Base-by-base conservation (phyloP, 2,329 filamentous ascomycete genomes). In the Cercospora brassicicola region DNA sequence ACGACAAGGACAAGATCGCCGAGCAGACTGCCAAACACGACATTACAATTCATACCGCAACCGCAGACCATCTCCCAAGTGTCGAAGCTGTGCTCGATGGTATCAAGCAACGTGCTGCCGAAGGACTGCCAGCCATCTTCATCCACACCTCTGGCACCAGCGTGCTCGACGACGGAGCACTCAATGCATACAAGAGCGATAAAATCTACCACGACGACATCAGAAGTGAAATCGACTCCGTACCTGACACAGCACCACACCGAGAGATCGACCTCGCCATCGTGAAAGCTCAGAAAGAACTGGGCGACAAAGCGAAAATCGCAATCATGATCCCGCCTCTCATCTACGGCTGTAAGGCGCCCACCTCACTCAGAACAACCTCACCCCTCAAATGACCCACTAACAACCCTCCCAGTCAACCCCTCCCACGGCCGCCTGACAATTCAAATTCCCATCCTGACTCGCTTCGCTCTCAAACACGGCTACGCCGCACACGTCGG, bases 101-200 rank as follows among this genome's bases (percentile, higher is more conserved):
- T 6, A 73, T 85, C 61, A 71, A 78, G 59, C 71, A 79, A 63
- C 79, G 82, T 7, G 78, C 81, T 1, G 69, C 74, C 1, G 71
- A 79, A 36, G 77, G 76, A 10, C 77, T 80, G 30, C 66, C 66
- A 26, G 83, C 82, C 18, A 82, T 83, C 67, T 86, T 80, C 76
- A 84, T 85, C 65, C 84, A 85, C 72, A 85, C 83, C 2, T 81
- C 79, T 6, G 84, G 83, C 4, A 80, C 81, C 6, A 78, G 77
- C 9, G 75, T 83, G 6, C 69, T 84, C 3, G 76, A 75, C 62
- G 83, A 84, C 67, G 73, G 73, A 10, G 68, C 79, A 1, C 39
- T 59, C 2, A 48, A 59, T 26, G 53, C 42, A 13, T 66, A 74
- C 20, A 81, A 81, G 45, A 73, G 73, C 57, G 76, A 81, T 48